A percentile compares a stretch with the other conserved stretches of the same genome.
These are phyloP conservation scores for Fusarium haematococcum DNA, from an alignment of 2,329 filamentous ascomycete genomes.

Conservation along the genomic window DNA sequence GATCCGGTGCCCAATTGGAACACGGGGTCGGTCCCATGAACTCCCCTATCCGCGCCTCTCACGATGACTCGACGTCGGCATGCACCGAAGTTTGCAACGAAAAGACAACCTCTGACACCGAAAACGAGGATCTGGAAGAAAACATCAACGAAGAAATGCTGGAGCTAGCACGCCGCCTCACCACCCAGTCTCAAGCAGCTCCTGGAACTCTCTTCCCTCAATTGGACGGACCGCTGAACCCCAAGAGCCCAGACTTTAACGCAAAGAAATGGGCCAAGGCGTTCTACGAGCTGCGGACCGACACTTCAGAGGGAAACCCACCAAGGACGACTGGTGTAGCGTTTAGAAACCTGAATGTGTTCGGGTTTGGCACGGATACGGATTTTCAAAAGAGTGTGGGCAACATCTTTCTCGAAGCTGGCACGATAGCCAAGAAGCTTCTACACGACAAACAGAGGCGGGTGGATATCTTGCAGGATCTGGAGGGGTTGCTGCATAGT, in stretches of 20 bases:
- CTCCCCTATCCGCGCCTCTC: neutral
- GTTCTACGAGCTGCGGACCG: conserved; percentile 43
- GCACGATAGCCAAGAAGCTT: conserved; percentile 24
- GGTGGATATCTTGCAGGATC: conserved; percentile 73
- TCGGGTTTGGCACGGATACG: conserved; percentile 44
- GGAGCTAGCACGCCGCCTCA: conserved; percentile 46
- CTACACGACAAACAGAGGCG: conserved; percentile 60
- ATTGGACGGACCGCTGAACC: conserved; percentile 50
- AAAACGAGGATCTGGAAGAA: conserved; percentile 8
- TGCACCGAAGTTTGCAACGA: conserved; percentile 33
- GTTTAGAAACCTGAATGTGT: conserved; percentile 43
- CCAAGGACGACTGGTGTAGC: conserved; percentile 46
- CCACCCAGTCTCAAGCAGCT: conserved; percentile 41
- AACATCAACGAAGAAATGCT: conserved; percentile 35
- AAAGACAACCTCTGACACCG: conserved; percentile 17
- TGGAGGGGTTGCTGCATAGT: conserved; percentile 73
- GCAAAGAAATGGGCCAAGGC: conserved; percentile 58
- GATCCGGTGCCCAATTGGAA: conserved; percentile 9
- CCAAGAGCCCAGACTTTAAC: conserved; percentile 54
- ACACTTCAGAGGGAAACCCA: conserved; percentile 40
- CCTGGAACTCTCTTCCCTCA: conserved; percentile 45
- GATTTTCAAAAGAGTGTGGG: conserved; percentile 47
- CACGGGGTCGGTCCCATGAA: conserved; percentile 3
- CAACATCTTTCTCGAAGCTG: conserved; percentile 40
- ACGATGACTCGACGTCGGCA: conserved; percentile 21